Conservation (phyloP, 768 basidiomycete genomes). For the Auricularia cornea region DNA sequence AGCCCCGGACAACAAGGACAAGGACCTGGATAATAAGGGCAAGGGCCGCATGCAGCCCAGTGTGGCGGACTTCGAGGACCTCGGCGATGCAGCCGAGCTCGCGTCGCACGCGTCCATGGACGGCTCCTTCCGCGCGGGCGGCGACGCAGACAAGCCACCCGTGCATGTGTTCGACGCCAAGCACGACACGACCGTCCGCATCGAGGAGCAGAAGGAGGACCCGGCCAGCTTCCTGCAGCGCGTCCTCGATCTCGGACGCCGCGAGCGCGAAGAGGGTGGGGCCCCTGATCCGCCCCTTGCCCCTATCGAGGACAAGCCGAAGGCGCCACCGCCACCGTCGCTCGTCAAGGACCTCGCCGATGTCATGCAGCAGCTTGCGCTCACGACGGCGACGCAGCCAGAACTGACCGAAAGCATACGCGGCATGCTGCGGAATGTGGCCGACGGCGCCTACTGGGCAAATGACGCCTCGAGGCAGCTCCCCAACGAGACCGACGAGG, state of each 20-base stretch:
- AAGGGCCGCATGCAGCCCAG: conserved; percentile 27
- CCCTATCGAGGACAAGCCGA: conserved; percentile 21
- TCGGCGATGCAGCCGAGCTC: background rate
- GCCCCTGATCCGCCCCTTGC: conserved; percentile 45
- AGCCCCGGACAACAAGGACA: conserved; percentile 19
- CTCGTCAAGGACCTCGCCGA: conserved; percentile 57
- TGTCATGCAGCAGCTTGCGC: conserved; percentile 47
- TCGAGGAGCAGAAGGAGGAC: background rate
- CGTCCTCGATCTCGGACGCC: background rate
- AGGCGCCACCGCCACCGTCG: conserved; percentile 30
- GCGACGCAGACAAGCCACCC: conserved; percentile 46
- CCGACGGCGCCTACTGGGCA: conserved; percentile 61
- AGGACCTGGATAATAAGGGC: too few species aligned
- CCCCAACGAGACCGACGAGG: background rate
- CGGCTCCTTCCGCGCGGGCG: conserved; percentile 32
- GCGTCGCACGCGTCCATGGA: conserved; percentile 26
- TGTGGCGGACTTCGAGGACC: background rate
- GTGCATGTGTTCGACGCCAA: conserved; percentile 46
- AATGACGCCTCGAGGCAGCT: conserved; percentile 27
- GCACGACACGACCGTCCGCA: conserved; percentile 3
- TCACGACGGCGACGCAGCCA: conserved; percentile 55
- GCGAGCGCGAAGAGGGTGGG: conserved; percentile 3
- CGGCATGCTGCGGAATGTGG: conserved; percentile 53
- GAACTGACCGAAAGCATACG: conserved; percentile 62
- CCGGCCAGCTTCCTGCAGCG: background rate